Evolutionary conservation across 2,329 filamentous ascomycete genomes (phyloP).

Genomic region (Chaetomium sp.): DNA sequence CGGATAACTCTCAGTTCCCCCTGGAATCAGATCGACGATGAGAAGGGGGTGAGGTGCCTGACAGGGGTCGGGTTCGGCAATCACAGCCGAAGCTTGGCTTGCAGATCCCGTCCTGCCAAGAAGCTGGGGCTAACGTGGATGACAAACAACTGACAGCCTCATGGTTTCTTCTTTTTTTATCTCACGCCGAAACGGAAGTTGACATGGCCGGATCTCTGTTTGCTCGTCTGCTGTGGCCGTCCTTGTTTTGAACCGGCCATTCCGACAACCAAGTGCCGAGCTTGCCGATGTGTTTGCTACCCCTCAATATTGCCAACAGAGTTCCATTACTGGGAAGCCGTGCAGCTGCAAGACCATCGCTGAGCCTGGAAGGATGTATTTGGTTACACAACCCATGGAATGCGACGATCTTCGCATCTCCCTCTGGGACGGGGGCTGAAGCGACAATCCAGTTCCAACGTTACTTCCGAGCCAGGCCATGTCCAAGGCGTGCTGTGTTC

Average conservation of each 20-base stretch:
- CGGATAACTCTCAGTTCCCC: not conserved
- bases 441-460: slow-evolving; percentile 8
- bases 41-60: not conserved
- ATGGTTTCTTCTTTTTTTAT: not conserved
- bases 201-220: not conserved
- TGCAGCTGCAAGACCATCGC: not conserved
- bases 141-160: not conserved
- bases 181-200: not conserved
- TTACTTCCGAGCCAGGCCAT: slow-evolving; percentile 14
- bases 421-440: slow-evolving; percentile 7
- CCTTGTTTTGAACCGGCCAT: not conserved
- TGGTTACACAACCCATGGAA: slow-evolving; percentile 1
- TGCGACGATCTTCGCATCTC: slow-evolving; percentile 6
- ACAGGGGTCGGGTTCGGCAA: slow-evolving; percentile 18
- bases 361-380: not conserved
- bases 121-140: slow-evolving; percentile 19
- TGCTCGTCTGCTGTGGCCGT: not conserved
- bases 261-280: no score
- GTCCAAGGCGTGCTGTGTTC: slow-evolving; percentile 1
- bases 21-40: not conserved
- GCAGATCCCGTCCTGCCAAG: slow-evolving; percentile 31
- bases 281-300: not conserved
- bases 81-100: slow-evolving; percentile 28
- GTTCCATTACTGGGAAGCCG: not conserved
- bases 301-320: not conserved